Percentiles rank a stretch among this genome's conserved stretches.
phyloP scores from a whole-genome alignment of 192 early-diverging fungal species.

The Helicostylum pulchrum region DNA sequence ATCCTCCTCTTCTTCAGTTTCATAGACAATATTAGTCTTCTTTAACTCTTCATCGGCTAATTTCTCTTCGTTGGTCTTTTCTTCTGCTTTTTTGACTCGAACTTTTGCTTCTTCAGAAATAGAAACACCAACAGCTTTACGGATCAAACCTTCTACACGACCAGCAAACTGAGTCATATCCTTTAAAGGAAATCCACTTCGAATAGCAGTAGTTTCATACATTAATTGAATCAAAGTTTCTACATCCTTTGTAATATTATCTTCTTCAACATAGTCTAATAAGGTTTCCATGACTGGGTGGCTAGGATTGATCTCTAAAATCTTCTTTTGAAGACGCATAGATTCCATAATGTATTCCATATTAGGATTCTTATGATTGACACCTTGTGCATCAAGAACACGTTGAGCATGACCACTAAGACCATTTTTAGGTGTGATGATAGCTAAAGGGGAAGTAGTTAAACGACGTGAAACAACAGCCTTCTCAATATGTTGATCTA shows the following conservation, averaged over 20 bases:
- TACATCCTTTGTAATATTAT: slow-evolving; percentile 43
- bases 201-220: slow-evolving; percentile 63
- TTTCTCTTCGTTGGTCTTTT: slow-evolving; percentile 31
- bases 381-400: slow-evolving; percentile 55
- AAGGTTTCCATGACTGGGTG: slow-evolving; percentile 60
- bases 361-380: slow-evolving; percentile 32
- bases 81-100: slow-evolving; percentile 34
- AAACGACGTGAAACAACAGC: slow-evolving; percentile 71
- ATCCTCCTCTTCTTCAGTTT: slow-evolving; percentile 19
- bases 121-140: slow-evolving; percentile 48
- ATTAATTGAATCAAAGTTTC: slow-evolving; percentile 50
- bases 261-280: slow-evolving; percentile 46
- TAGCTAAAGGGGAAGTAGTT: slow-evolving; percentile 73
- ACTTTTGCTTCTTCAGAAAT: slow-evolving; percentile 41
- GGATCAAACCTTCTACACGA: slow-evolving; percentile 53
- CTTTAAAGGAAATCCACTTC: slow-evolving; percentile 58
- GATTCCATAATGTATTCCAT: slow-evolving; percentile 45
- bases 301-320: slow-evolving; percentile 64
- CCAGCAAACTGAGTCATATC: slow-evolving; percentile 51
- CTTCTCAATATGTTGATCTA: slow-evolving; percentile 52
- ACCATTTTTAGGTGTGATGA: slow-evolving; percentile 59
- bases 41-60: slow-evolving; percentile 15
- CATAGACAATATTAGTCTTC: slow-evolving; percentile 25
- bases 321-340: slow-evolving; percentile 57
- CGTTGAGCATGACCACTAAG: slow-evolving; percentile 66